Evolutionary conservation across 148 eudicot genomes (phyloP), one percentile per base, ranked within the genome.

Genomic region (Camellia granthamiana): DNA sequence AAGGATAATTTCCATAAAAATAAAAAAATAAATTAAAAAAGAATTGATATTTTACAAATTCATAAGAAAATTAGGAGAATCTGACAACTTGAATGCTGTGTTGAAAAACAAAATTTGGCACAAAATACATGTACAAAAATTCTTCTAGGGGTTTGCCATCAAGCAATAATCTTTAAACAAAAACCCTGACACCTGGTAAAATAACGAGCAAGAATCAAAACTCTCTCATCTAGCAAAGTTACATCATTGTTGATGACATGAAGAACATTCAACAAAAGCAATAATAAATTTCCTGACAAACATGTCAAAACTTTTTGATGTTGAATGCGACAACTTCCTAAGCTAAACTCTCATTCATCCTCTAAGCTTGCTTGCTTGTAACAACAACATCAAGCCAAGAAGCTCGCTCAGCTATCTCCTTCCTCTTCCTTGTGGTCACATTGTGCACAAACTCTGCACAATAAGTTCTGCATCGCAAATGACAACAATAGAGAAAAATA

Each of bases 351-450:
- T 85, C 76, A 87, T 81, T 87, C 90, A 72, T 89, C 92, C 81
- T 89, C 92, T 80, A 87, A 90, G 86, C 90, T 85, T 84, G 87
- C 81, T 81, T 88, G 87, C 86, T 88, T 19, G 90, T 88, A 43
- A 88, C 87, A 44, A 86, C 88, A 44, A 86, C 78, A 76, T 86
- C 88, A 51, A 84, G 81, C 72, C 81, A 88, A 14, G 90, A 83
- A 62, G 87, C 90, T 19, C 87, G 61, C 83, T 87, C 90, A 5
- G 82, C 90, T 11, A 87, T 83, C 42, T 87, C 87, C 43, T 87
- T 89, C 86, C 90, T 85, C 87, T 89, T 89, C 59, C 63, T 84
- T 1, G 90, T 88, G 3, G 92, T 86, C 13, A 88, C 86, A 81
- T 87, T 84, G 77, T 87, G 90, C 0, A 89, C 92, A 82, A 89